These are phyloP conservation scores for Pseudogymnoascus sp. DNA, from an alignment of 2,329 filamentous ascomycete species.

Conservation along the genomic window DNA sequence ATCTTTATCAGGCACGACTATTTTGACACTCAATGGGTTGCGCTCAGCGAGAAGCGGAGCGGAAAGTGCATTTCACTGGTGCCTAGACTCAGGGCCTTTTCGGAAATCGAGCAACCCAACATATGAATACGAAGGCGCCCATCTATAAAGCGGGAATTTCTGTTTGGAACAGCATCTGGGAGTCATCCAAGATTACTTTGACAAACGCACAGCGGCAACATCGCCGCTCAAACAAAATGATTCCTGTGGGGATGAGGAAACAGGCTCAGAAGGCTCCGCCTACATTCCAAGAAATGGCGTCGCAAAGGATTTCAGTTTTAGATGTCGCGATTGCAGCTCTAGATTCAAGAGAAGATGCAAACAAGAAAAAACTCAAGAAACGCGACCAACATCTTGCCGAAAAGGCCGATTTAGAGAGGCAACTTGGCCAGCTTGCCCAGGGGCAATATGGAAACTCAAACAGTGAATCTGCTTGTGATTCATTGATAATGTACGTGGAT, in stretches of 20 bases:
- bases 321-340: not conserved
- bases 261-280: not conserved
- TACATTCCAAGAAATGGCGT: slow-evolving; percentile 3
- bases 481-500: not conserved
- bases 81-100: not conserved
- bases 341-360: not conserved
- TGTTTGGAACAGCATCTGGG: not conserved
- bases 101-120: not conserved
- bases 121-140: not conserved
- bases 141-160: not conserved
- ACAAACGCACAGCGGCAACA: not conserved
- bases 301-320: not conserved
- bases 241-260: slow-evolving; percentile 5
- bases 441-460: not conserved
- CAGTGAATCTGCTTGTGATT: not conserved
- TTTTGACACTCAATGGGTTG: not conserved
- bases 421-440: not conserved
- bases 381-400: not conserved
- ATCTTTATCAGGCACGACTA: slow-evolving; percentile 10
- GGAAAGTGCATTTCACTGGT: slow-evolving; percentile 2
- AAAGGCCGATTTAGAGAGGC: slow-evolving; percentile 1
- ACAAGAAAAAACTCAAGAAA: not conserved
- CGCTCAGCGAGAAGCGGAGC: not conserved
- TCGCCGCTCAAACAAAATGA: not conserved
- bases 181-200: not conserved